Conservation (phyloP, 2,329 filamentous ascomycete genomes). For the Annulohypoxylon truncatum region DNA sequence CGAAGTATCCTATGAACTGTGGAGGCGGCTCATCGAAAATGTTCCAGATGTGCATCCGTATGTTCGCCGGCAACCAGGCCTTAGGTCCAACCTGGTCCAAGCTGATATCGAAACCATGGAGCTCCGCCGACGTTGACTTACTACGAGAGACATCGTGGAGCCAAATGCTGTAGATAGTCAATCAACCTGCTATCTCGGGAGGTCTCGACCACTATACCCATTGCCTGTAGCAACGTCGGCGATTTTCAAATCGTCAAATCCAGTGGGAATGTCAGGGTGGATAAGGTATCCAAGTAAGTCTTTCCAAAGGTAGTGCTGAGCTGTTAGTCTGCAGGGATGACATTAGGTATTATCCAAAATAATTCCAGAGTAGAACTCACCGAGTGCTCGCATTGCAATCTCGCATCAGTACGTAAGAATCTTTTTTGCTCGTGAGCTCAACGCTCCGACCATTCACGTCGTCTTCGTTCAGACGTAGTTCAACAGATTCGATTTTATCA, state of each 20-base stretch:
- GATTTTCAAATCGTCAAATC: background rate
- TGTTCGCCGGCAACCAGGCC: constrained; percentile 29
- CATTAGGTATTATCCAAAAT: background rate
- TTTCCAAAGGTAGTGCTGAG: background rate
- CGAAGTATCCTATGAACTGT: constrained; percentile 28
- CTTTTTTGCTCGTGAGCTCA: too few relatives aligned
- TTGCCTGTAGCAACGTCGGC: background rate
- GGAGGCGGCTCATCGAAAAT: constrained; percentile 34
- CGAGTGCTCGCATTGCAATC: background rate
- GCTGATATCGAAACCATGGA: constrained; percentile 21
- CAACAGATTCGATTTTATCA: too few relatives aligned
- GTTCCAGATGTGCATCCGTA: constrained; percentile 35
- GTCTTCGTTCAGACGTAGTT: too few relatives aligned
- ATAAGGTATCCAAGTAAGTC: background rate
- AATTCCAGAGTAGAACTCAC: background rate
- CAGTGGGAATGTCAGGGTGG: background rate
- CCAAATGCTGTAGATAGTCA: background rate
- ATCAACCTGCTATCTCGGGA: too few relatives aligned
- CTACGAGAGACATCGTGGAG: background rate
- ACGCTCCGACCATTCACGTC: too few relatives aligned
- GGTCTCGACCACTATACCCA: background rate
- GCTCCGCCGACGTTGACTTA: background rate
- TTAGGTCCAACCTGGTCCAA: constrained; percentile 33
- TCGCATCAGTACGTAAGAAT: too few relatives aligned
- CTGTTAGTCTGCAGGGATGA: background rate